phyloP scores from a whole-genome alignment of 768 basidiomycete genomes.

The Galerina sulciceps region DNA sequence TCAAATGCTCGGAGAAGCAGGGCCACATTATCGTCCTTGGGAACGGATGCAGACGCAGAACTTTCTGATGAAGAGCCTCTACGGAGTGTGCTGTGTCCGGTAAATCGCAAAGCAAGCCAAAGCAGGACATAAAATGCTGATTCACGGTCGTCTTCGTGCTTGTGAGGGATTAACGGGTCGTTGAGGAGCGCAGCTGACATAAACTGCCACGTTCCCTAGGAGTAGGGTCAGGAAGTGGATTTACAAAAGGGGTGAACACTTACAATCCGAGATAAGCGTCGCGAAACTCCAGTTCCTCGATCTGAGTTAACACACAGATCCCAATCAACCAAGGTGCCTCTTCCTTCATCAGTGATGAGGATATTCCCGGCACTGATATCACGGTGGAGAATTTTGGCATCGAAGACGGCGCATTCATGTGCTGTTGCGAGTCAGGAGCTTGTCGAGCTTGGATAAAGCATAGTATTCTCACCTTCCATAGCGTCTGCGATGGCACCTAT shows the following conservation, averaged over 20 bases:
- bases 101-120: constrained; percentile 7
- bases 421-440: constrained; percentile 17
- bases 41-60: too few relatives aligned
- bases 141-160: constrained; percentile 31
- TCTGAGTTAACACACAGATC: constrained; percentile 19
- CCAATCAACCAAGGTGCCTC: constrained; percentile 28
- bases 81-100: neutral
- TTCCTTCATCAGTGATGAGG: constrained; percentile 18
- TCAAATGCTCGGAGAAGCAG: neutral
- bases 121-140: constrained; percentile 26
- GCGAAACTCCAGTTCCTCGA: neutral
- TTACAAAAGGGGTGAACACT: neutral
- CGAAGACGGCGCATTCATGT: constrained; percentile 18
- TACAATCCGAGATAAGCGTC: constrained; percentile 13
- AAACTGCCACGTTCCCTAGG: constrained; percentile 36
- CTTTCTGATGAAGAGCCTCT: too few relatives aligned
- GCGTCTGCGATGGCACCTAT: constrained; percentile 21
- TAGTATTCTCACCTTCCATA: constrained; percentile 11
- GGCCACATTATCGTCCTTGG: neutral
- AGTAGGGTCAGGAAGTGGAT: neutral
- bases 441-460: neutral
- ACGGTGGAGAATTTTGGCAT: constrained; percentile 23
- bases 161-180: constrained; percentile 19
- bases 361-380: constrained; percentile 31
- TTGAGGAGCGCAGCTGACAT: constrained; percentile 25